Conservation (phyloP, 257 asterid genomes). For the Solanum pimpinellifolium region DNA sequence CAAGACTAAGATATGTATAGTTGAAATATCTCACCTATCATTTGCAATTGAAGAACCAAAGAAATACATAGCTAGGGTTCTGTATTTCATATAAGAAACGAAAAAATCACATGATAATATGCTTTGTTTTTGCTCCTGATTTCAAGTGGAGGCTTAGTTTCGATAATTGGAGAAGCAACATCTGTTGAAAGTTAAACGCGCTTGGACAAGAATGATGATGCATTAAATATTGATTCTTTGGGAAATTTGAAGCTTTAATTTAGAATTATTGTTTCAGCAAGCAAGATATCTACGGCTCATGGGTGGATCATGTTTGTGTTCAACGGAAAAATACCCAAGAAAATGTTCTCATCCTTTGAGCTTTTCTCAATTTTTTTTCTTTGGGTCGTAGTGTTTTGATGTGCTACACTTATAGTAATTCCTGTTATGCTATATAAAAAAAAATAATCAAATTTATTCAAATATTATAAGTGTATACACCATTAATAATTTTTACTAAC, state of each 20-base stretch:
- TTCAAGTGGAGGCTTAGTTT: background rate
- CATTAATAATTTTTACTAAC: too few relatives aligned
- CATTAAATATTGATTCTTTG: background rate
- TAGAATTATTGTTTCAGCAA: background rate
- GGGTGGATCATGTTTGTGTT: background rate
- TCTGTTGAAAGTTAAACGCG: too few relatives aligned
- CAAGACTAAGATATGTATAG: too few relatives aligned
- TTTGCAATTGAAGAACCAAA: too few relatives aligned
- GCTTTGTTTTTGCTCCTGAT: background rate
- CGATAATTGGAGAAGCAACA: background rate
- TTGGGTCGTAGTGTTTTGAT: background rate
- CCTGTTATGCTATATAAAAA: background rate
- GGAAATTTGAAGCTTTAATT: background rate
- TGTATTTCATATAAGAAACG: too few relatives aligned
- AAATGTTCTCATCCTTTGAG: background rate
- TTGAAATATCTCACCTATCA: too few relatives aligned
- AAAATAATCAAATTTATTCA: too few relatives aligned
- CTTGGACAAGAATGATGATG: background rate
- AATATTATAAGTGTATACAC: too few relatives aligned
- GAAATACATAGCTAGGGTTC: too few relatives aligned
- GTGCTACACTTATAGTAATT: background rate
- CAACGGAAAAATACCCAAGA: background rate
- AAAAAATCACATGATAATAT: background rate
- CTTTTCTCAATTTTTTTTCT: background rate
- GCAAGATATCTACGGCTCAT: background rate